A percentile compares a stretch with the other conserved stretches of the same genome.
phyloP scores from a whole-genome alignment of 2,329 filamentous ascomycete species.

The Pseudofabraea citricarpa region DNA sequence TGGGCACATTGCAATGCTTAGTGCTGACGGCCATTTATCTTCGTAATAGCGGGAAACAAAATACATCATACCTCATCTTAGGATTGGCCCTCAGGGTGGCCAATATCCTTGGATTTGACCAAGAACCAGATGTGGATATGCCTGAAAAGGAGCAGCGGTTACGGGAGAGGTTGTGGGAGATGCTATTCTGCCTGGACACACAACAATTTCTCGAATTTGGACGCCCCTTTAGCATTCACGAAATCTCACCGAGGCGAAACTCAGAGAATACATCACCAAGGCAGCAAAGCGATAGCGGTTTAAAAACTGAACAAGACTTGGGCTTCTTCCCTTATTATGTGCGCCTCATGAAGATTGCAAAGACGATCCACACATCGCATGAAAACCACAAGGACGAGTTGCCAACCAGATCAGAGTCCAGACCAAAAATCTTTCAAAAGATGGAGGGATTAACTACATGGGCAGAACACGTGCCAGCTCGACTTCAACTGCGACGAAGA shows the following conservation, averaged over 20 bases:
- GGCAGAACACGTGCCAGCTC: neutral
- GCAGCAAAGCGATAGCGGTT: neutral
- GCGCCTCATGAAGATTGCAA: neutral
- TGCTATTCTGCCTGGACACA: neutral
- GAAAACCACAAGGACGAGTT: neutral
- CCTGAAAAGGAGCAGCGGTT: neutral
- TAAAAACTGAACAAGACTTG: neutral
- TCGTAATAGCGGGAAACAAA: neutral
- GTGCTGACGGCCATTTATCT: neutral
- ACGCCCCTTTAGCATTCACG: neutral
- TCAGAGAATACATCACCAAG: neutral
- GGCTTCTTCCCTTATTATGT: neutral
- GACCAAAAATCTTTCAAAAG: neutral
- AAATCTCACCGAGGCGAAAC: neutral
- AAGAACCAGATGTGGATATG: neutral
- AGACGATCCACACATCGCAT: neutral
- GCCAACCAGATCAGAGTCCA: neutral
- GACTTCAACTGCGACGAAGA: neutral
- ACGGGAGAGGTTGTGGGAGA: neutral
- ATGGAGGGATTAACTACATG: neutral
- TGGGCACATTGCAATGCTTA: neutral
- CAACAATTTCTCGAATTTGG: neutral
- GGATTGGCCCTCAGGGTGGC: neutral
- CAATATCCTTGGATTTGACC: neutral
- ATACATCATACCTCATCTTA: neutral